phyloP scores from a whole-genome alignment of 1,284 basidiomycete genomes.

The Pulveroboletus sp. region DNA sequence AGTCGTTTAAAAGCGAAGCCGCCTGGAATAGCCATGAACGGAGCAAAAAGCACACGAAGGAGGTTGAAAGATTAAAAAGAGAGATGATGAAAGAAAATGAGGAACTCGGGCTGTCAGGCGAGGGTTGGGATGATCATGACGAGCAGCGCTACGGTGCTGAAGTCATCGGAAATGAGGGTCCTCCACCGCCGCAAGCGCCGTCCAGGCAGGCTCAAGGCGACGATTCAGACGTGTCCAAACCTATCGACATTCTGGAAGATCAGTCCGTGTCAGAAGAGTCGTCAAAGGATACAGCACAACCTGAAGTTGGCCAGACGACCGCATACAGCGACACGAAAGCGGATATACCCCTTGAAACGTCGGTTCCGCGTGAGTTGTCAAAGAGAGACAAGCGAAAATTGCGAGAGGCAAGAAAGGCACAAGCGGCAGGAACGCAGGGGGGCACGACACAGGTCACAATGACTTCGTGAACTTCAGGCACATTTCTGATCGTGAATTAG shows the following conservation, averaged over 20 bases:
- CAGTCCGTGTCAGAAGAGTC: conserved; percentile 1
- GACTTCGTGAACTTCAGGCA: not conserved
- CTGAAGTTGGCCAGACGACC: not conserved
- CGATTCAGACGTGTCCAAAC: conserved; percentile 4
- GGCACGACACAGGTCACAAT: conserved; percentile 12
- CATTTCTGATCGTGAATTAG: conserved; percentile 28
- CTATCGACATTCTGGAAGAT: not conserved
- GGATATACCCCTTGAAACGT: conserved; percentile 24
- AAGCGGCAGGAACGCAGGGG: conserved; percentile 33
- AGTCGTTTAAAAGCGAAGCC: conserved; percentile 88
- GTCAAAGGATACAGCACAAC: conserved; percentile 1
- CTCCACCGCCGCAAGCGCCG: conserved; percentile 12
- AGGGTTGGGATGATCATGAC: conserved; percentile 28
- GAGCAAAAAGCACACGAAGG: conserved; percentile 92
- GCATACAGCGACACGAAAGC: not conserved
- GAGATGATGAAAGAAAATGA: conserved; percentile 80
- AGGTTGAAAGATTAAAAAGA: conserved; percentile 69
- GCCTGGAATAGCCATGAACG: conserved; percentile 96
- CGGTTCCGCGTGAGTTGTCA: conserved; percentile 51
- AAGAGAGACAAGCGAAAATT: conserved; percentile 82
- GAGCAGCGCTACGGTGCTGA: conserved; percentile 9
- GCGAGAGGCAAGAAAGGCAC: conserved; percentile 75
- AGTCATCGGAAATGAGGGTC: conserved; percentile 10
- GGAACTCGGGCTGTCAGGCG: conserved; percentile 45
- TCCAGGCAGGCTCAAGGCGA: conserved; percentile 22